Conservation (phyloP, 2,329 filamentous ascomycete species). For the Sarocladiaceae sp. region DNA sequence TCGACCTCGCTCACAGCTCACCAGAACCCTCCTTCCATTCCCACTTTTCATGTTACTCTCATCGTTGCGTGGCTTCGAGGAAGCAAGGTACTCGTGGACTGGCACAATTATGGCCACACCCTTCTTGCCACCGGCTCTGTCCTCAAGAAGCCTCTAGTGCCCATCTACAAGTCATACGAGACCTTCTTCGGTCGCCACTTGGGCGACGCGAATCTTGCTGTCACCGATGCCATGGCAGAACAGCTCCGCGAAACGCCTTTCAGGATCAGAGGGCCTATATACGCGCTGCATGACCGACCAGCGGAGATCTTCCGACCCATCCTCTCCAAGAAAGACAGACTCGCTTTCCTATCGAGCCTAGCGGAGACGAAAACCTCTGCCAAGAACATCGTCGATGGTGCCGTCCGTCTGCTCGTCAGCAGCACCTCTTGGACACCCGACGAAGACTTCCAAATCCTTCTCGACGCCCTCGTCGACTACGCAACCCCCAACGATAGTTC, state of each 20-base stretch:
- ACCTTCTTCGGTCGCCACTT: conserved; percentile 61
- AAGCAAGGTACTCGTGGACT: conserved; percentile 83
- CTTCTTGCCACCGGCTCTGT: conserved; percentile 62
- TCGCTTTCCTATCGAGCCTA: conserved; percentile 57
- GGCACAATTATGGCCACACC: conserved; percentile 98
- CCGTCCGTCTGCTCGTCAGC: conserved; percentile 70
- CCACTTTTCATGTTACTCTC: conserved; percentile 72
- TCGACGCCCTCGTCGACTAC: conserved; percentile 75
- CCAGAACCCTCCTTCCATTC: conserved; percentile 91
- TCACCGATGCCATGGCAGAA: conserved; percentile 81
- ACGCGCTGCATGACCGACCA: conserved; percentile 80
- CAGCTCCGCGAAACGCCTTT: conserved; percentile 62
- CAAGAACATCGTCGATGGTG: conserved; percentile 49
- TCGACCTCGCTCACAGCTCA: neutral
- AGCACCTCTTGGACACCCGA: conserved; percentile 97
- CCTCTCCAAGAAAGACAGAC: conserved; percentile 36
- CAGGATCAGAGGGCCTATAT: conserved; percentile 55
- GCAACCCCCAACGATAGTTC: conserved; percentile 42
- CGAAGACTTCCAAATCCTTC: conserved; percentile 85
- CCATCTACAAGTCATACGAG: conserved; percentile 73
- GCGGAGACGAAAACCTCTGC: conserved; percentile 57
- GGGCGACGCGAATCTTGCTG: conserved; percentile 69
- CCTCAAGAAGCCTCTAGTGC: conserved; percentile 67
- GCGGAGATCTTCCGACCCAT: conserved; percentile 75
- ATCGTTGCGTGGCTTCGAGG: conserved; percentile 69